Evolutionary conservation across 2,329 filamentous ascomycete genomes (phyloP).

Genomic region (Penicillium glabrum): DNA sequence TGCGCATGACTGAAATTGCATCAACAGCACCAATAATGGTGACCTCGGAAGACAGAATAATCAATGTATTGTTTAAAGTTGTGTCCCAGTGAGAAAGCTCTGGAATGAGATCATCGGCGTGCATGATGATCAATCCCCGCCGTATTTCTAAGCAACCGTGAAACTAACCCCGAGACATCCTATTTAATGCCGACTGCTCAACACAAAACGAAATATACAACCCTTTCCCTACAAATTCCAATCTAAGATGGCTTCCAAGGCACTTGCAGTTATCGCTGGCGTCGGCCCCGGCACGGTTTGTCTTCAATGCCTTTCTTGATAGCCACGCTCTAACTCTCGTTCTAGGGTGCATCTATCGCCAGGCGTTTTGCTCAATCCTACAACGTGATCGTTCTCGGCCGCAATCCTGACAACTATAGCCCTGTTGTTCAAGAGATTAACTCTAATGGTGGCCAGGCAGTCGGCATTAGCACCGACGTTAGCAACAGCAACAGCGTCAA

Average conservation of each 20-base stretch:
- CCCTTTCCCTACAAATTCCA: not conserved
- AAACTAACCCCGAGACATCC: conserved; percentile 1
- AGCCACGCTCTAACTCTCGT: conserved; percentile 42
- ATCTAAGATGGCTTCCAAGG: conserved; percentile 35
- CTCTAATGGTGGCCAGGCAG: conserved; percentile 55
- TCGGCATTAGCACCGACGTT: conserved; percentile 62
- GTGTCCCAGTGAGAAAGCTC: conserved; percentile 5
- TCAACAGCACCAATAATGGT: not conserved
- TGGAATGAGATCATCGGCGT: conserved; percentile 22
- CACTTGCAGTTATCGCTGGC: conserved; percentile 48
- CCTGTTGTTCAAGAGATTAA: conserved; percentile 61
- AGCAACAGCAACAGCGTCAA: conserved; percentile 54
- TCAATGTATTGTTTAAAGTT: not conserved
- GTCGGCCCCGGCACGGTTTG: conserved; percentile 48
- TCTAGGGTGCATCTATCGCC: conserved; percentile 57
- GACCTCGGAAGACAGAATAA: conserved; percentile 10
- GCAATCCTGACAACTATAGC: conserved; percentile 58
- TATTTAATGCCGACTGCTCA: not conserved
- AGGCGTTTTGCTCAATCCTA: conserved; percentile 60
- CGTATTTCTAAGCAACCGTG: conserved; percentile 24
- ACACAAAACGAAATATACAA: not conserved
- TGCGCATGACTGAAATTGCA: not conserved
- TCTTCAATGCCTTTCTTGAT: not conserved
- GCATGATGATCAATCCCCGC: conserved; percentile 24
- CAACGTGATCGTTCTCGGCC: conserved; percentile 59